These are phyloP conservation scores for Talaromyces amestolkiae DNA, from an alignment of 2,329 filamentous ascomycete genomes.

Conservation along the genomic window DNA sequence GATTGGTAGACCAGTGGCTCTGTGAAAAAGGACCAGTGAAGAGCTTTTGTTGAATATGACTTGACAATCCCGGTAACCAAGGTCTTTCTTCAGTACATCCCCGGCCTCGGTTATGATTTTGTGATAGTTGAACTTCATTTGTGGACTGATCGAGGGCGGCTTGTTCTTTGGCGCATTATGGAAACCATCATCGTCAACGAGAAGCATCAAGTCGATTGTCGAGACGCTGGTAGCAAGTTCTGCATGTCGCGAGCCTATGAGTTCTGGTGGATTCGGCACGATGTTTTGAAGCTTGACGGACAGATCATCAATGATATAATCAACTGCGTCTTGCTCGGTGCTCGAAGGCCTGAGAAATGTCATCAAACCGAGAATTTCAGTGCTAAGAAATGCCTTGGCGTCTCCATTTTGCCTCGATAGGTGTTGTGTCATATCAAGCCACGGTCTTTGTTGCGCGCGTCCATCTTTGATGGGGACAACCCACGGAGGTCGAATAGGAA, in stretches of 20 bases:
- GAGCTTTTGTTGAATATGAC: slow-evolving; percentile 30
- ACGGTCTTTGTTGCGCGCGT: slow-evolving; percentile 29
- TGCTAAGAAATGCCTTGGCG: slow-evolving; percentile 34
- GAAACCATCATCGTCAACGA: slow-evolving; percentile 25
- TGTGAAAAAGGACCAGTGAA: slow-evolving; percentile 42
- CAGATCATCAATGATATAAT: slow-evolving; percentile 30
- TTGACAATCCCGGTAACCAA: slow-evolving; percentile 24
- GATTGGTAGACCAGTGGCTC: slow-evolving; percentile 49
- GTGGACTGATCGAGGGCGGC: slow-evolving; percentile 36
- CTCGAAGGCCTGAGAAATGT: slow-evolving; percentile 44
- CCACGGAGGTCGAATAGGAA: slow-evolving; percentile 15
- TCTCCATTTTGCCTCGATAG: slow-evolving; percentile 19
- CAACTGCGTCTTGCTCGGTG: slow-evolving; percentile 39
- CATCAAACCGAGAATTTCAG: slow-evolving; percentile 50
- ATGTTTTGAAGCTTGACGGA: slow-evolving; percentile 28
- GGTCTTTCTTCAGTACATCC: slow-evolving; percentile 23
- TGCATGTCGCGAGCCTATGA: slow-evolving; percentile 55
- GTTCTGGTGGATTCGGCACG: slow-evolving; percentile 35
- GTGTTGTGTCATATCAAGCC: slow-evolving; percentile 31
- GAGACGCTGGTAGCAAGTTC: slow-evolving; percentile 54
- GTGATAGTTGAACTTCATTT: slow-evolving; percentile 27
- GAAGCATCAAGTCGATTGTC: slow-evolving; percentile 53
- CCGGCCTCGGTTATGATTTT: slow-evolving; percentile 27
- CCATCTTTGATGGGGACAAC: slow-evolving; percentile 19
- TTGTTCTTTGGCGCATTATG: slow-evolving; percentile 25